Evolutionary conservation across 2,329 filamentous ascomycete species (phyloP).

Genomic region (Emmonsiellopsis sp.): DNA sequence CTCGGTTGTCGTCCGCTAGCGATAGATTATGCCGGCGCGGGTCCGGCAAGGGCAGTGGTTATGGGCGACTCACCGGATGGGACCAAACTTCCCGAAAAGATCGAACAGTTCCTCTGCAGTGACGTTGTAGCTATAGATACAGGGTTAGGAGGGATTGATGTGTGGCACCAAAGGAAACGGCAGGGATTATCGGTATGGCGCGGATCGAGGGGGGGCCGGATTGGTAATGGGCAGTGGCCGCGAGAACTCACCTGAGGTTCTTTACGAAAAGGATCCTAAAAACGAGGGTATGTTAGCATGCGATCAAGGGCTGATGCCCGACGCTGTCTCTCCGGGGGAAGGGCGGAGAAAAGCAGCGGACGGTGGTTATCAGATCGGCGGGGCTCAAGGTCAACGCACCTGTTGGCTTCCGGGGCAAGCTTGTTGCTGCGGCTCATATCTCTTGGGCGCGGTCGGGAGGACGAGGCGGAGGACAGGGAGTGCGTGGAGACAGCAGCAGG

Average conservation of each 20-base stretch:
- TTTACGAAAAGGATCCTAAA: constrained; percentile 97
- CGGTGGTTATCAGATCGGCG: too few species aligned
- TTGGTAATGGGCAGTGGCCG: constrained; percentile 7
- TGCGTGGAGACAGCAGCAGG: too few species aligned
- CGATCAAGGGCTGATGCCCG: neutral
- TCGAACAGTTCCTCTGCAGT: constrained; percentile 96
- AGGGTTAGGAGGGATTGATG: neutral
- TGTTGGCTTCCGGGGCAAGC: constrained; percentile 98
- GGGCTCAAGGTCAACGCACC: constrained; percentile 47
- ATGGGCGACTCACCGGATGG: constrained; percentile 63
- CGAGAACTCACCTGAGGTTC: constrained; percentile 74
- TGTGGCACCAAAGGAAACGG: neutral
- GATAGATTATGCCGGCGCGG: neutral
- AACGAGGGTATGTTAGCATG: neutral
- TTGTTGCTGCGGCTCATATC: constrained; percentile 94
- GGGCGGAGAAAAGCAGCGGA: too few species aligned
- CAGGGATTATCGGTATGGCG: neutral
- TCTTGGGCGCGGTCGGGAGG: constrained; percentile 32
- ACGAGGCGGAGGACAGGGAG: neutral
- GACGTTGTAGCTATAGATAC: constrained; percentile 76
- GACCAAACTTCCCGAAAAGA: constrained; percentile 95
- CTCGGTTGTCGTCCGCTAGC: constrained; percentile 8
- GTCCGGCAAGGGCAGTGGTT: constrained; percentile 6
- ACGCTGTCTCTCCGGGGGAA: neutral
- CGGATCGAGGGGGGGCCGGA: neutral